phyloP scores from a whole-genome alignment of 176 grass and related monocot species.

The Alloteropsis semialata region DNA sequence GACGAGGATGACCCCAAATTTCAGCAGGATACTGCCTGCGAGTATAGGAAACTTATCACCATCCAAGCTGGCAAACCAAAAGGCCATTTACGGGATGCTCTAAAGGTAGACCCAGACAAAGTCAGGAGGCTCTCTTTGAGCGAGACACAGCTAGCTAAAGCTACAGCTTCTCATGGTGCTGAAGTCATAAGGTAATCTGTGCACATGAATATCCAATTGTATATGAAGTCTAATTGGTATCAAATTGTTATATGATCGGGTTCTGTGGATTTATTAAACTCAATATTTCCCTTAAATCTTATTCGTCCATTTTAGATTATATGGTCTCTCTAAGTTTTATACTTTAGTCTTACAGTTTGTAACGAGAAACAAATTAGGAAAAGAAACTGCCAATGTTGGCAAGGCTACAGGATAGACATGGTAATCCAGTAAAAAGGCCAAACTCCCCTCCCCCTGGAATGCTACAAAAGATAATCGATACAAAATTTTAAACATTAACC shows the following conservation, averaged over 20 bases:
- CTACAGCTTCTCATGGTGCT: constrained; percentile 53
- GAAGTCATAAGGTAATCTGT: constrained; percentile 77
- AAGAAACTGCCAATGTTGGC: neutral
- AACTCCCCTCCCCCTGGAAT: neutral
- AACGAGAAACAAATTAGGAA: neutral
- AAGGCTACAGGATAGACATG: neutral
- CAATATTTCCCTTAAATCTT: neutral
- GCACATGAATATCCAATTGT: neutral
- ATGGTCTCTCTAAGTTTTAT: neutral
- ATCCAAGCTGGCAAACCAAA: constrained; percentile 94
- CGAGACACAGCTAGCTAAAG: constrained; percentile 72
- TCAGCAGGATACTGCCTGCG: constrained; percentile 42
- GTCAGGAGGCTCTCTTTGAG: constrained; percentile 80
- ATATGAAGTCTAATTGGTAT: neutral
- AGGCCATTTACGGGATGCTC: constrained; percentile 68
- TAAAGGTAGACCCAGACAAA: constrained; percentile 58
- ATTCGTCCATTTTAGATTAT: neutral
- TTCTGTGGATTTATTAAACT: constrained; percentile 4
- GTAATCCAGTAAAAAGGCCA: neutral
- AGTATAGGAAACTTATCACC: constrained; percentile 78
- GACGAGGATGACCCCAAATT: constrained; percentile 62
- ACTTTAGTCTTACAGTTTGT: neutral
- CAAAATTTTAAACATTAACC: neutral
- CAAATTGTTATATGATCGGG: neutral
- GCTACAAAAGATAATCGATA: neutral